These are phyloP conservation scores for Heliocybe sulcata DNA, from an alignment of 1,284 basidiomycete species.

Conservation along the genomic window DNA sequence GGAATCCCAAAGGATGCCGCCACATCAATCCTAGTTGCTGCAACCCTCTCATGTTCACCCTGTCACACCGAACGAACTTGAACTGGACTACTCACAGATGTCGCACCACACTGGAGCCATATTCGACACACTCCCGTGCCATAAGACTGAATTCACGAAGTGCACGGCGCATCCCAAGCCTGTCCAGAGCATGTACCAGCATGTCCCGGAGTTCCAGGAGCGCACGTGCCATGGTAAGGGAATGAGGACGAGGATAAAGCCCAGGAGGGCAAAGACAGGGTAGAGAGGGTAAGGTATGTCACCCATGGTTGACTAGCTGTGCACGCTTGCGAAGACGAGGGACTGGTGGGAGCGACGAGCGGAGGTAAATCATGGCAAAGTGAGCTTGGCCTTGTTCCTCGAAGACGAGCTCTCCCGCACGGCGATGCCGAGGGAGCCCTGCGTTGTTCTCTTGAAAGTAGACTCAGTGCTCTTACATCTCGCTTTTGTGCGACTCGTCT, in stretches of 20 bases:
- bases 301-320: too few relatives aligned
- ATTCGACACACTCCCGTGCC: conserved; percentile 36
- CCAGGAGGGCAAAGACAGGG: conserved; percentile 22
- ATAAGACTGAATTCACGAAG: conserved; percentile 50
- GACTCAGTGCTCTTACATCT: too few relatives aligned
- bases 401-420: too few relatives aligned
- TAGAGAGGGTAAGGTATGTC: background rate
- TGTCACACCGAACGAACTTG: conserved; percentile 12
- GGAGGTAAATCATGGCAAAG: too few relatives aligned
- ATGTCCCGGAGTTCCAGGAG: conserved; percentile 51
- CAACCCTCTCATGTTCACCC: conserved; percentile 11
- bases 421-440: too few relatives aligned
- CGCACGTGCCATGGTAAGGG: conserved; percentile 44
- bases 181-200: conserved; percentile 51
- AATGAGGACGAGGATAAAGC: conserved; percentile 33
- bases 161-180: conserved; percentile 34
- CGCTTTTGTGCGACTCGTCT: too few relatives aligned
- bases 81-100: conserved; percentile 29
- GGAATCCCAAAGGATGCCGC: conserved; percentile 28
- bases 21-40: conserved; percentile 26
- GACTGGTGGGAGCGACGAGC: too few relatives aligned
- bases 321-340: too few relatives aligned
- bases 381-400: too few relatives aligned
- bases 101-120: conserved; percentile 44
- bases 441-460: too few relatives aligned